These are phyloP conservation scores for Mortierella sp. DNA, from an alignment of 371 early-diverging fungal species.

Conservation along the genomic window DNA sequence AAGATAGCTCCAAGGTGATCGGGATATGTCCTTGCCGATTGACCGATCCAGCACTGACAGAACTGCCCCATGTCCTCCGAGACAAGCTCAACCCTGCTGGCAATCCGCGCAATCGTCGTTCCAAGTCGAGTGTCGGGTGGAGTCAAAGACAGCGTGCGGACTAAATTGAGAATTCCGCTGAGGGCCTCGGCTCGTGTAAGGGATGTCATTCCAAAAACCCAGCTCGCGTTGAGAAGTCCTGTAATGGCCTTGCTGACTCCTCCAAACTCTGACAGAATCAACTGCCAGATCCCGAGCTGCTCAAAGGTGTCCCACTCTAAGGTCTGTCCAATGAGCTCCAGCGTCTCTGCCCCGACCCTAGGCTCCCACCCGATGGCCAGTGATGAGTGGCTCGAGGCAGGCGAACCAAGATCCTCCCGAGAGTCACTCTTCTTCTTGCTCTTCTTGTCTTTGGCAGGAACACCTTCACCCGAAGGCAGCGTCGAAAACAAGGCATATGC, in stretches of 20 bases:
- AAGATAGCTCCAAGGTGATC: constrained; percentile 36
- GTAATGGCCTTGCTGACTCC: constrained; percentile 30
- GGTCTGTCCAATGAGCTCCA: constrained; percentile 29
- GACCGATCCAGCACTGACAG: constrained; percentile 26
- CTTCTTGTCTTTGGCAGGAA: constrained; percentile 10
- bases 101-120: constrained; percentile 31
- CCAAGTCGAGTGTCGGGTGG: constrained; percentile 40
- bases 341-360: constrained; percentile 11
- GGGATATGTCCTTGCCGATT: constrained; percentile 35
- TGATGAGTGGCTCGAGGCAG: neutral
- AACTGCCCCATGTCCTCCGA: constrained; percentile 45
- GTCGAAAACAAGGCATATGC: constrained; percentile 33
- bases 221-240: constrained; percentile 27
- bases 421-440: constrained; percentile 15
- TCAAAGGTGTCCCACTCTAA: constrained; percentile 48
- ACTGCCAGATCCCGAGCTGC: constrained; percentile 52
- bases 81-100: constrained; percentile 21
- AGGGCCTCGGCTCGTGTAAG: constrained; percentile 30
- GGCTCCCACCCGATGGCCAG: constrained; percentile 25
- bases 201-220: constrained; percentile 34
- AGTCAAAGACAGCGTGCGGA: constrained; percentile 23
- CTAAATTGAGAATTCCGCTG: constrained; percentile 40
- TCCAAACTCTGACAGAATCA: constrained; percentile 43
- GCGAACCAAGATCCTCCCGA: constrained; percentile 4
- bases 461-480: neutral